Percentiles rank a stretch among this genome's conserved stretches.
Conservation (phyloP, 352 stramenopile genomes). For the Globisporangium polare region DNA sequence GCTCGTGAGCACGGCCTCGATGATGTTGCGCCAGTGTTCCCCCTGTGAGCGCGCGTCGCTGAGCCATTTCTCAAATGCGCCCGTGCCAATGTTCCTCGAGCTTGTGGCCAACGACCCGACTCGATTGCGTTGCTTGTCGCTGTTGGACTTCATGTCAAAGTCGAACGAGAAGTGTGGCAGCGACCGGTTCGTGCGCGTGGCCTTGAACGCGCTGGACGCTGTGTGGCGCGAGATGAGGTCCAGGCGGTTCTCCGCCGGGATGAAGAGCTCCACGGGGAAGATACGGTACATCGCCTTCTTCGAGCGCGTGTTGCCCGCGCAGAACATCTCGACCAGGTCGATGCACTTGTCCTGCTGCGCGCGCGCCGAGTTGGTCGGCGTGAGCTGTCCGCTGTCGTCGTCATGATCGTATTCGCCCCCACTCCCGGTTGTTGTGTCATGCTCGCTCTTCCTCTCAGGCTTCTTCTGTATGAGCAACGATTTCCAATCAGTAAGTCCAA, state of each 20-base stretch:
- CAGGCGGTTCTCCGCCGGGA: constrained; percentile 44
- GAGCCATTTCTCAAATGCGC: constrained; percentile 63
- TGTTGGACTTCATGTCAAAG: constrained; percentile 43
- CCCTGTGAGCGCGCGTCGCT: constrained; percentile 59
- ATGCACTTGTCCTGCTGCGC: constrained; percentile 46
- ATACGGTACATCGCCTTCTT: constrained; percentile 79
- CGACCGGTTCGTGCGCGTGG: constrained; percentile 40
- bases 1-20: constrained; percentile 45
- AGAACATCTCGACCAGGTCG: constrained; percentile 80
- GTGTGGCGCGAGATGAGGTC: constrained; percentile 64
- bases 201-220: constrained; percentile 34
- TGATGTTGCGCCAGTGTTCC: constrained; percentile 70
- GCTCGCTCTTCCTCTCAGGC: constrained; percentile 6
- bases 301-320: constrained; percentile 68
- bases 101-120: constrained; percentile 31
- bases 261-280: constrained; percentile 78
- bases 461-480: neutral
- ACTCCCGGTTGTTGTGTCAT: neutral
- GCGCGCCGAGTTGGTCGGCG: constrained; percentile 33
- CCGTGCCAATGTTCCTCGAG: constrained; percentile 28
- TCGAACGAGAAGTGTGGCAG: constrained; percentile 69
- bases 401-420: constrained; percentile 11
- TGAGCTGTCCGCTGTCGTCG: constrained; percentile 26
- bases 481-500: neutral
- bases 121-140: constrained; percentile 41